These are phyloP conservation scores for Fusarium transvaalense DNA, from an alignment of 2,329 filamentous ascomycete species.

Conservation along the genomic window DNA sequence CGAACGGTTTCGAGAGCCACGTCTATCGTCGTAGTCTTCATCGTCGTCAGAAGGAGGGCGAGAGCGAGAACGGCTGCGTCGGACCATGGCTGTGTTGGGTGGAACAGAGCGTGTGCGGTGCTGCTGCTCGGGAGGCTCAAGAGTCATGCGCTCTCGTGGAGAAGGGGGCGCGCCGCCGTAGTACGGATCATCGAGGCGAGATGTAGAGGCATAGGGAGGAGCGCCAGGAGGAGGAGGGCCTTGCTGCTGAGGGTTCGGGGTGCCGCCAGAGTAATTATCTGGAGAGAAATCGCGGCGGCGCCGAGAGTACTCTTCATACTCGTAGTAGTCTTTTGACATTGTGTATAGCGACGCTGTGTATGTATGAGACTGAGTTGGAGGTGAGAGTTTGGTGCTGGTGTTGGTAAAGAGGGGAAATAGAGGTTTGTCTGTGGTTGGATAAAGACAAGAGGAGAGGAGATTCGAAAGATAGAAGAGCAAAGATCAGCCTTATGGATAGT, in stretches of 20 bases:
- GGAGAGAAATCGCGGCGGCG: constrained; percentile 50
- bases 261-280: constrained; percentile 51
- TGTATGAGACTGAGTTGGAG: not conserved
- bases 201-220: constrained; percentile 40
- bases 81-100: constrained; percentile 47
- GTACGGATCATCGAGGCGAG: constrained; percentile 47
- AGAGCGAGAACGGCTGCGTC: constrained; percentile 44
- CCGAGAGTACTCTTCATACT: constrained; percentile 48
- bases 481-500: constrained; percentile 29
- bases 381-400: not conserved
- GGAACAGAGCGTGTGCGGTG: constrained; percentile 53
- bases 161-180: constrained; percentile 34
- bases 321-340: constrained; percentile 50
- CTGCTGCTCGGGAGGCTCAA: constrained; percentile 46
- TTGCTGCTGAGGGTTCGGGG: constrained; percentile 31
- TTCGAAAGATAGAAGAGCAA: constrained; percentile 3
- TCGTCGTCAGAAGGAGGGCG: constrained; percentile 36
- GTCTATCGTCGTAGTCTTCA: constrained; percentile 44
- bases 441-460: constrained; percentile 6
- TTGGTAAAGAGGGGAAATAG: constrained; percentile 3
- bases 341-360: not conserved
- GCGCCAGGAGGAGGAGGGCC: constrained; percentile 36
- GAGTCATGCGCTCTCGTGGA: constrained; percentile 49
- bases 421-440: constrained; percentile 1
- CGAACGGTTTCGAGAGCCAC: constrained; percentile 45